Percentiles rank a stretch among this genome's conserved stretches.
Conservation (phyloP, 2,329 filamentous ascomycete species). For the Clarireedia homoeocarpa region DNA sequence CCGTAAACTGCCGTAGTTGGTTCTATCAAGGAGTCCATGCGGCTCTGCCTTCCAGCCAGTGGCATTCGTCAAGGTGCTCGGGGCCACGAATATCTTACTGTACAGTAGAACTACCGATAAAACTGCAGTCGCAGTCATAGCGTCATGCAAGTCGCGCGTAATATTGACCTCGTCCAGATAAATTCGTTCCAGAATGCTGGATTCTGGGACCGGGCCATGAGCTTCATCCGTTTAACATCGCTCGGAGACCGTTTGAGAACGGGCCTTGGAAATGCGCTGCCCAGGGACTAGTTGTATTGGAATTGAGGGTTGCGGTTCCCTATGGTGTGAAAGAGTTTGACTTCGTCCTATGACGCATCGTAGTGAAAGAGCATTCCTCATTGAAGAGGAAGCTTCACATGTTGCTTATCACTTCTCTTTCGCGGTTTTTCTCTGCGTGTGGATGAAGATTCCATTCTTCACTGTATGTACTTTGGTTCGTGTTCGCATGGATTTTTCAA, state of each 20-base stretch:
- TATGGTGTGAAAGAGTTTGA: constrained; percentile 20
- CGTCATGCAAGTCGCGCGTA: not conserved
- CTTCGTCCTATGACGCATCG: not conserved
- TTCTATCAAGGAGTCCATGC: constrained; percentile 14
- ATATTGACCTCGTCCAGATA: constrained; percentile 34
- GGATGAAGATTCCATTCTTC: no score
- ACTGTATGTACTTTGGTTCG: no score
- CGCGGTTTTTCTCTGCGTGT: no score
- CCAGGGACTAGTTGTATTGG: constrained; percentile 43
- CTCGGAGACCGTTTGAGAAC: not conserved
- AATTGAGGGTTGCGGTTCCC: constrained; percentile 40
- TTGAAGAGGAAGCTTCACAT: not conserved
- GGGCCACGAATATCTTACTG: not conserved
- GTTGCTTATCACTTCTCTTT: not conserved
- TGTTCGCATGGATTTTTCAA: no score
- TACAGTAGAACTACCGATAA: not conserved
- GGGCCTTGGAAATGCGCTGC: not conserved
- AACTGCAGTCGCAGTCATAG: not conserved
- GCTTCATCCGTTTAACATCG: constrained; percentile 4
- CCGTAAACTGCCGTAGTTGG: constrained; percentile 16
- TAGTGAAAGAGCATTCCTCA: not conserved
- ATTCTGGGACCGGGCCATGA: constrained; percentile 30
- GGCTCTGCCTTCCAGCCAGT: not conserved
- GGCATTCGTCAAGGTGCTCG: not conserved
- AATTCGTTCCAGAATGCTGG: constrained; percentile 42